Conservation (phyloP, 176 grass and related monocot species). For the Avena sativa region DNA sequence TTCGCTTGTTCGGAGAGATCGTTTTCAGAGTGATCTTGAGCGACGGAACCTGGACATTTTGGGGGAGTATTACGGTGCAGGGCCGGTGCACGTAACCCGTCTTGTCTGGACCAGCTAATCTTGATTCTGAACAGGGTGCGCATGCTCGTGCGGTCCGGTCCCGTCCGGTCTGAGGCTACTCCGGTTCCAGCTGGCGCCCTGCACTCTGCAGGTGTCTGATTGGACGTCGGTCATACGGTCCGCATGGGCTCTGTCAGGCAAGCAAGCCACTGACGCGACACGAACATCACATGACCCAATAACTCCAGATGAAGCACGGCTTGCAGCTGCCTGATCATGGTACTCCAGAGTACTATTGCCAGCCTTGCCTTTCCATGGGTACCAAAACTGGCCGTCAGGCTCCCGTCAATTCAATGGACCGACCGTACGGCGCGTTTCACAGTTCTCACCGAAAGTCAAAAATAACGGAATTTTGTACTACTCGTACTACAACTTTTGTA, state of each 20-base stretch:
- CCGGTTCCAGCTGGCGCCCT: neutral
- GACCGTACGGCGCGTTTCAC: neutral
- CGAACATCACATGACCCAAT: conserved; percentile 24
- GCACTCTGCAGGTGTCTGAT: neutral
- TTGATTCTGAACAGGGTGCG: neutral
- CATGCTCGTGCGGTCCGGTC: neutral
- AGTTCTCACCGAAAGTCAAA: neutral
- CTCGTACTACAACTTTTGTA: no score
- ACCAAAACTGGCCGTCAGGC: neutral
- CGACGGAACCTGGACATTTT: neutral
- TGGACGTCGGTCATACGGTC: conserved; percentile 13
- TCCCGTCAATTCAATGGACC: neutral
- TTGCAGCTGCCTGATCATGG: neutral
- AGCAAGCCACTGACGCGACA: neutral
- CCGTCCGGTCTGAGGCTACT: neutral
- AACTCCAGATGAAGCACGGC: neutral
- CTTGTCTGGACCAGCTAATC: neutral
- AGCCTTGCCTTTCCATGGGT: neutral
- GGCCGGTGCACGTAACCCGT: no score
- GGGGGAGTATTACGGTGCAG: no score
- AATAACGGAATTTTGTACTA: neutral
- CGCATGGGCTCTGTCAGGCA: neutral
- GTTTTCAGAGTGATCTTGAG: neutral
- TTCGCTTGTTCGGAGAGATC: neutral
- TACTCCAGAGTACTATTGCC: neutral